phyloP scores from a whole-genome alignment of 768 basidiomycete genomes.

The Rhizopogon sp. region DNA sequence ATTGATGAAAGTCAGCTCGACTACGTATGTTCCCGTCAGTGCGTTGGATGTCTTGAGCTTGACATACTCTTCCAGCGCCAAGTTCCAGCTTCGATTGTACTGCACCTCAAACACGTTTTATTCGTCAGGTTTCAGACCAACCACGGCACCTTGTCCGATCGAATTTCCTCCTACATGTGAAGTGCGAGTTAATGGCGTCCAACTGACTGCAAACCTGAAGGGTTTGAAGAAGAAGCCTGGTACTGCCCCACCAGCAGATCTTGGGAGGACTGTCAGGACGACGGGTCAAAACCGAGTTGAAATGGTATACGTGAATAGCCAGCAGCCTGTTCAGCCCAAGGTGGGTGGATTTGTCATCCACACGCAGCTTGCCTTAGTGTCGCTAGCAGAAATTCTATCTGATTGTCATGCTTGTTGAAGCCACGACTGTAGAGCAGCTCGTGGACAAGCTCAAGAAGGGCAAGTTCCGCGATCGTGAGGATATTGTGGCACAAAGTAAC shows the following conservation, averaged over 20 bases:
- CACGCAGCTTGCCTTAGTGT: background rate
- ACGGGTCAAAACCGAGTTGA: constrained; percentile 63
- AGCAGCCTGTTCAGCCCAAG: constrained; percentile 70
- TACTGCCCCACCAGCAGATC: constrained; percentile 86
- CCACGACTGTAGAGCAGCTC: constrained; percentile 62
- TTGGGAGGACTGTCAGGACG: constrained; percentile 36
- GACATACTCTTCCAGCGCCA: constrained; percentile 37
- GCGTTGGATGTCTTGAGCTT: background rate
- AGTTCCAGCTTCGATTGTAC: constrained; percentile 80
- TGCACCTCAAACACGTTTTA: constrained; percentile 84
- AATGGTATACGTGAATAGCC: constrained; percentile 88
- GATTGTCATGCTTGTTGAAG: constrained; percentile 79
- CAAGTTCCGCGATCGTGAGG: constrained; percentile 57
- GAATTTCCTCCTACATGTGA: constrained; percentile 93
- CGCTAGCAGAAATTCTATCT: constrained; percentile 75
- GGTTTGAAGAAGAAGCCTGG: constrained; percentile 95
- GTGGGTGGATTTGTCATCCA: constrained; percentile 31
- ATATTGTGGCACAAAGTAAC: constrained; percentile 67
- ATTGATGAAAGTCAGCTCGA: constrained; percentile 48
- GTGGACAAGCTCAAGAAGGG: constrained; percentile 65
- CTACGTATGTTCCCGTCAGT: constrained; percentile 39
- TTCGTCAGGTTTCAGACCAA: constrained; percentile 48
- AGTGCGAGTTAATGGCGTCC: constrained; percentile 74
- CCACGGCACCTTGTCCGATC: constrained; percentile 58
- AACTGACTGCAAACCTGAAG: constrained; percentile 73